Evolutionary conservation across 2,329 filamentous ascomycete species (phyloP), one percentile per base, ranked within the genome.

Genomic region (Monilinia polystroma): DNA sequence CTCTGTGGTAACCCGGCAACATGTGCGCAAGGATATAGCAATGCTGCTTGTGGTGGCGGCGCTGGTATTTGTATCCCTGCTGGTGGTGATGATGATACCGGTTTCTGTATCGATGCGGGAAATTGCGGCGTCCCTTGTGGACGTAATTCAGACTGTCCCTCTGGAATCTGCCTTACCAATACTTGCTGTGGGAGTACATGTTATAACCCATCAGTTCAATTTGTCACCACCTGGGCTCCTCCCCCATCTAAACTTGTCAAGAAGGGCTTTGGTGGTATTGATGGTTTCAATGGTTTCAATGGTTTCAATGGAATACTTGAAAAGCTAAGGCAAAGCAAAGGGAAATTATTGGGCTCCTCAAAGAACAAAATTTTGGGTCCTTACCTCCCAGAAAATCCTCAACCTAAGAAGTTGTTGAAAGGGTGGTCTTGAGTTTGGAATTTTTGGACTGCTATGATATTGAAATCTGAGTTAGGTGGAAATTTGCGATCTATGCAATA

Each of bases 71-170:
- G 66, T 23, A 11, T 67, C 8, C 41, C 53, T 18, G 14, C 41
- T 29, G 45, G 41, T 6, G 58, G 58, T 0, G 32, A 62, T 4
- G 66, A 64, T 14, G 38, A n/a, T 14, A 5, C 29, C 3, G 66
- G 66, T 7, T 67, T 54, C 18, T 67, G 66, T 45, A 20, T 67
- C 11, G 26, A 23, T 16, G 8, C 16, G 10, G 66, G 66, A 6
- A 20, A 38, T 29, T 67, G 66, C 8, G 54, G 23, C 6, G 23
- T 26, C 4, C 0, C 3, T n/a, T 67, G 66, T 16, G 7, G 6
- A 14, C n/a, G 6, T 6, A 58, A 63, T 35, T 32, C 53, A 1
- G 60, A 67, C 14, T 67, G 66, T 58, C 10, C 32, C 2, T 43
- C 47, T n/a, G 66, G 66, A 0, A 64, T 67, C 16, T 67, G 66